These are phyloP conservation scores for Pseudonitzschia delicatissima DNA, from an alignment of 108 stramenopile species.

Conservation along the genomic window DNA sequence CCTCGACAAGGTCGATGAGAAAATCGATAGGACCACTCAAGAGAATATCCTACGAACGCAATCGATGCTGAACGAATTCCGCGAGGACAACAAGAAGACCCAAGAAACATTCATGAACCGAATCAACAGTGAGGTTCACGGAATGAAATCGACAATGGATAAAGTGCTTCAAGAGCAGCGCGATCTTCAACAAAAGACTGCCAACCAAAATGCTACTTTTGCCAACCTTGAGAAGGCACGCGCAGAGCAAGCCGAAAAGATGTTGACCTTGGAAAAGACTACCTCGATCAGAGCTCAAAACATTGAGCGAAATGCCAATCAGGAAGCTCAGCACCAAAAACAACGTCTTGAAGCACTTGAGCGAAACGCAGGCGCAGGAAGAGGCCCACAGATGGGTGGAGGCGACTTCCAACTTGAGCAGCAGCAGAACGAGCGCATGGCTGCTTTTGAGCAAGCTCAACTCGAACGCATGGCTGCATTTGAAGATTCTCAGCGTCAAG, in stretches of 20 bases:
- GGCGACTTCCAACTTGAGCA: not conserved
- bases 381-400: not conserved
- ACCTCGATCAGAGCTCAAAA: not conserved
- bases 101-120: conserved; percentile 14
- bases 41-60: conserved; percentile 9
- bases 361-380: not conserved
- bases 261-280: conserved; percentile 8
- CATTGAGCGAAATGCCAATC: not conserved
- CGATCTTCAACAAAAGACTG: not conserved
- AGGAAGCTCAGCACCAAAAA: not conserved
- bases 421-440: not conserved
- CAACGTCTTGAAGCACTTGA: not conserved
- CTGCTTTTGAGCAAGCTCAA: not conserved
- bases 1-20: conserved; percentile 1
- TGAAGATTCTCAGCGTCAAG: conserved; percentile 2
- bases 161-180: conserved; percentile 8
- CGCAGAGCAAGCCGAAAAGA: not conserved
- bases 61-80: not conserved
- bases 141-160: conserved; percentile 12
- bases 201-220: not conserved
- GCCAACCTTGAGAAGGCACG: not conserved
- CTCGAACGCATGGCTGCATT: conserved; percentile 12
- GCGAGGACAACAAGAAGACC: not conserved
- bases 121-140: conserved; percentile 3
- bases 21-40: not conserved